Evolutionary conservation across 345 rosid genomes (phyloP).

Genomic region (Isatis tinctoria): DNA sequence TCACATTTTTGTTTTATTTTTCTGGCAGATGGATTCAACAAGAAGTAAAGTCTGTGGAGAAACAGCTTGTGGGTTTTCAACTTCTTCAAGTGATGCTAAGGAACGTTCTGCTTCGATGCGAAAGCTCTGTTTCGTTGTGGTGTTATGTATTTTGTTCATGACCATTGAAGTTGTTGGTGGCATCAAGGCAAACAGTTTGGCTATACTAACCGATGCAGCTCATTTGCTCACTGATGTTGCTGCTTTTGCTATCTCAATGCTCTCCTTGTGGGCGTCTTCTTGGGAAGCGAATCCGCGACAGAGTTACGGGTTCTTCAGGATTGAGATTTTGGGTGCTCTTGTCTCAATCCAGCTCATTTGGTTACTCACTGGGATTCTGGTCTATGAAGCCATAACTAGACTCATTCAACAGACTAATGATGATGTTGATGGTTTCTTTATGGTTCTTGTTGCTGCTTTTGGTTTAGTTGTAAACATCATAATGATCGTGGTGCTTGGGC

Average conservation of each 20-base stretch:
- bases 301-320: conserved; percentile 58
- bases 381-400: conserved; percentile 60
- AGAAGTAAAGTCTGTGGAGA: conserved; percentile 46
- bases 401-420: conserved; percentile 39
- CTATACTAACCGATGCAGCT: conserved; percentile 65
- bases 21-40: conserved; percentile 43
- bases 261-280: conserved; percentile 60
- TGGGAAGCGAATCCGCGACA: conserved; percentile 66
- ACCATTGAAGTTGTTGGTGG: conserved; percentile 59
- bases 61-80: conserved; percentile 60
- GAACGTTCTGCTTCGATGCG: conserved; percentile 52
- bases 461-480: conserved; percentile 50
- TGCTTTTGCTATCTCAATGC: conserved; percentile 63
- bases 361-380: conserved; percentile 70
- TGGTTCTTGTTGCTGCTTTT: conserved; percentile 59
- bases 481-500: conserved; percentile 41
- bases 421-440: conserved; percentile 51
- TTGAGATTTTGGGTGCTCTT: conserved; percentile 66
- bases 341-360: conserved; percentile 62
- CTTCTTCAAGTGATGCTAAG: conserved; percentile 44
- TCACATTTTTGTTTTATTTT: neutral
- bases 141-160: conserved; percentile 58
- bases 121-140: conserved; percentile 48
- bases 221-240: conserved; percentile 68
- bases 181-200: conserved; percentile 60